Base-by-base conservation (phyloP, 2,329 filamentous ascomycete species). In the Graphiopsis chlorocephala region DNA sequence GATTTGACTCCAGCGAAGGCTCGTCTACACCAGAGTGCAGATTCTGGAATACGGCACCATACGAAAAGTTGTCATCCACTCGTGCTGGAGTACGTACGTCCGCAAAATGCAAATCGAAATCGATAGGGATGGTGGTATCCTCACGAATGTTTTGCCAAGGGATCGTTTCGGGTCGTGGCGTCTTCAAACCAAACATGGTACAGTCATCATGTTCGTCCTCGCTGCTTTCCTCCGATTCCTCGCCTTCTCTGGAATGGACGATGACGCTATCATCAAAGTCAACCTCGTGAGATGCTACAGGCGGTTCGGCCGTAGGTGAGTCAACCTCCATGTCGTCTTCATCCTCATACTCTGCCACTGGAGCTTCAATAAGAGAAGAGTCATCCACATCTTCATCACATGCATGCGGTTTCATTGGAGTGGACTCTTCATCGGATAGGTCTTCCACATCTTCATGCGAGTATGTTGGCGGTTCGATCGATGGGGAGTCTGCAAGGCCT, bases 111-210 rank as follows among this genome's bases (percentile, higher is more conserved):
- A 52, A 50, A 29, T 74, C 71, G 58, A 75, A 72, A 48, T 72
- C 64, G 60, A 75, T 68, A 1, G 70, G 69, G 26, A 74, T 74
- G 14, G 73, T 72, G n/a, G 66, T 58, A 48, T 74, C 71, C 20
- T 73, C 64, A 4, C 69, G 67, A 14, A 75, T 48, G 55, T 74
- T 72, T 12, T 71, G 67, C 73, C 73, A 75, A n/a, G 70, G 60
- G 11, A 74, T 60, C 1, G 72, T 75, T 52, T 74, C 70, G 17
- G 70, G 70, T n/a, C 59, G 58, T 20, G 67, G 64, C 14, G 70
- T 68, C 26, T 53, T 28, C 31, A 64, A 61, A 20, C 56, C 59
- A 25, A 56, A 45, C 17, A 64, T 59, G 15, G 57, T 33, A 7
- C 33, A 45, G 17, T 57, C 42, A 25, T 61, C 55, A 8, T 55